Base-by-base conservation (phyloP, 257 asterid genomes). In the Solanum medicagineum region DNA sequence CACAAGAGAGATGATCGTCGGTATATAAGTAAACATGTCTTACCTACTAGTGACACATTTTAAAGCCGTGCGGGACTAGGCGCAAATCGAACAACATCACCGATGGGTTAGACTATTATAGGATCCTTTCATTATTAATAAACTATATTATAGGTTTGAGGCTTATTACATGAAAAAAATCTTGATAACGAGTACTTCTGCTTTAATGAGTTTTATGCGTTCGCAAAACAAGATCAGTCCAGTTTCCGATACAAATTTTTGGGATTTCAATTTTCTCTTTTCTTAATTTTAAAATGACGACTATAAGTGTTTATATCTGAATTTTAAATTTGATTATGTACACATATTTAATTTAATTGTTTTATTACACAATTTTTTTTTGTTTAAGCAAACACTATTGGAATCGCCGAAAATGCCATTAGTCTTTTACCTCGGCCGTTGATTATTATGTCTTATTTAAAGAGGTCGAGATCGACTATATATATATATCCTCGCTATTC, bases 201-300 rank as follows among this genome's bases (percentile, higher is more conserved):
- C 9, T 20, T 70, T 70, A 36, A 7, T 32, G 22, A 16, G 22
- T 16, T 7, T 68, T 15, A 68, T 1, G 0, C 4, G 4, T 0
- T 0, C 0, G 1, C 6, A 15, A 66, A 68, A 15, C 8, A 68
- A 1, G 4, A 68, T 5, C 8, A 57, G 0, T 32, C 2, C 5
- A 4, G 1, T 3, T 6, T 4, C 0, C 0, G 1, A 0, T 68
- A 15, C 10, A 68, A 4, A 8, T 0, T 0, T 0, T 32, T 4
- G 36, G 1, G 6, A 68, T 2, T 16, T 68, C 8, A 36, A 32
- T 10, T 68, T 68, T 68, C 17, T 32, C 14, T 0, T 4, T 68
- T 32, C 0, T 4, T 13, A 32, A 32, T 66, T 56, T 68, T 8
- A 15, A 0, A 16, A 16, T 4, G 22, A 16, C 0, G 10, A 66